phyloP scores from a whole-genome alignment of 140 eudicot genomes.

The Cichorium intybus region DNA sequence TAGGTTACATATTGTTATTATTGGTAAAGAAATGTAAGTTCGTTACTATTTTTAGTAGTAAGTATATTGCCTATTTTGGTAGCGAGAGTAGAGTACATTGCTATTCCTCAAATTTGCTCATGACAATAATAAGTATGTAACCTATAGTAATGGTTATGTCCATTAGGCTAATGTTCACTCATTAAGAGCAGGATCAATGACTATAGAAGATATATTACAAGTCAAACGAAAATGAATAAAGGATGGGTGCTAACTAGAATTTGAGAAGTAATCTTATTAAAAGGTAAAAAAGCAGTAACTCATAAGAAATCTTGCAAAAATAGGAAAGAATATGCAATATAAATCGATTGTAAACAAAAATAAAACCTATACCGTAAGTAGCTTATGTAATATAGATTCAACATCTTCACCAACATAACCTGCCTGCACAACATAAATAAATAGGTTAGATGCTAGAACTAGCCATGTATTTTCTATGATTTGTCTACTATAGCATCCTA shows the following conservation, averaged over 20 bases:
- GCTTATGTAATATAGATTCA: conserved; percentile 85
- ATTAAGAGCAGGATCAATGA: background rate
- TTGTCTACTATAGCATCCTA: background rate
- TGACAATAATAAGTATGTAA: no score
- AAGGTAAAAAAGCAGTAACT: conserved; percentile 5
- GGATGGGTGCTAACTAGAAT: background rate
- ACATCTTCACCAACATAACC: conserved; percentile 99
- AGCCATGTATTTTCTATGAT: background rate
- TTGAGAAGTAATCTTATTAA: background rate
- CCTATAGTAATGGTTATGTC: background rate
- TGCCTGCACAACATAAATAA: conserved; percentile 55
- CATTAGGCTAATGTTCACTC: background rate
- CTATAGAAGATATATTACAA: background rate
- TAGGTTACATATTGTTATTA: no score
- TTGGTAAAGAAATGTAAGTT: no score
- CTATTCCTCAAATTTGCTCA: no score
- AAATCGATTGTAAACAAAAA: background rate
- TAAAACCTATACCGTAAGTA: conserved; percentile 56
- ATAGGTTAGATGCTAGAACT: background rate
- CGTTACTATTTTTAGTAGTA: no score
- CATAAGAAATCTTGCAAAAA: background rate
- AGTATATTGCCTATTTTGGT: no score
- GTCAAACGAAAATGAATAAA: background rate
- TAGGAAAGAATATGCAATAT: background rate
- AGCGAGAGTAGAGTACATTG: no score